These are phyloP conservation scores for Saccharomyces jurei DNA, from an alignment of 805 yeast species.

Conservation along the genomic window DNA sequence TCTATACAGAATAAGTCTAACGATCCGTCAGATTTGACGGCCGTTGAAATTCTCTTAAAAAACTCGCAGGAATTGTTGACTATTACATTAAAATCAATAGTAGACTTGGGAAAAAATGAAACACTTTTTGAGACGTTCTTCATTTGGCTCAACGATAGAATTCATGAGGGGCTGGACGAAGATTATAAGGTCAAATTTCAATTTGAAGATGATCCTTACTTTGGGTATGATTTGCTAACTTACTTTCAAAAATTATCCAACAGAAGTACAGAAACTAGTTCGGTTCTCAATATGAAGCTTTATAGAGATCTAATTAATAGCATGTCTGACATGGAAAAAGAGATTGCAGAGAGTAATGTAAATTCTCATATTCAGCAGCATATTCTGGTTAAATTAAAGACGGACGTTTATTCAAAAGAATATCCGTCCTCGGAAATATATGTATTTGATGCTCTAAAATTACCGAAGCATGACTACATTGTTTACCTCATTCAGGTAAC, in stretches of 20 bases:
- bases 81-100: conserved; percentile 6
- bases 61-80: conserved; percentile 6
- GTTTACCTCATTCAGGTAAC: background rate
- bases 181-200: conserved; percentile 10
- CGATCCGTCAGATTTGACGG: background rate
- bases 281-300: background rate
- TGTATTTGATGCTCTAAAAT: background rate
- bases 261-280: background rate
- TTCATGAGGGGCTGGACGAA: conserved; percentile 14
- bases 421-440: background rate
- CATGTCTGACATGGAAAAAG: background rate
- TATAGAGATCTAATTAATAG: background rate
- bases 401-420: background rate
- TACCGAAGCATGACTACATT: background rate
- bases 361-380: background rate
- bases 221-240: conserved; percentile 5
- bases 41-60: background rate
- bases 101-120: conserved; percentile 10
- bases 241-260: conserved; percentile 3
- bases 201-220: conserved; percentile 3
- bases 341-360: background rate
- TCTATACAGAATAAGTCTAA: background rate
- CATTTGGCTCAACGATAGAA: conserved; percentile 18
- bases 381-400: background rate
- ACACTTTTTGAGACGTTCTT: conserved; percentile 9